Evolutionary conservation across 169 alveolate genomes (phyloP), one percentile per base, ranked within the genome.

Genomic region (Amoebophrya sp.): DNA sequence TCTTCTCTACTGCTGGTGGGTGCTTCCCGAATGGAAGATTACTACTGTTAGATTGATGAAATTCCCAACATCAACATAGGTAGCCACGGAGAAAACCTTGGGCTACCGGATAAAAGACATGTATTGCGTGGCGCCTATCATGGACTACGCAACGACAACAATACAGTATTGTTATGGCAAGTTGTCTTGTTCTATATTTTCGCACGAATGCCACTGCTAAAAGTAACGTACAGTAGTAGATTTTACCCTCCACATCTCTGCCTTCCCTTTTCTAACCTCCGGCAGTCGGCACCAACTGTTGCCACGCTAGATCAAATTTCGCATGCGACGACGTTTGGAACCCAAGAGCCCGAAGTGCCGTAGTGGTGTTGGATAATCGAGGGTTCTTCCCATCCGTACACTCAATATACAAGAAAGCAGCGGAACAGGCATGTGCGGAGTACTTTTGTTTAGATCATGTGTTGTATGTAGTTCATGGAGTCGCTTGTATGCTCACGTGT

Each of bases 91-190:
- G 36, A 1, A 18, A 6, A 65, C 83, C 38, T 36, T 65, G 18
- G 83, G 83, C 2, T 65, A 65, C 83, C 83, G 83, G 39, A 36
- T 36, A 6, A 65, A 65, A 36, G 83, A 65, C 83, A 18, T 65
- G 83, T 65, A 65, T 26, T 65, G 83, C 83, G 83, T 65, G 83
- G 83, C 83, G 83, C 83, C 83, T 6, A 65, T 65, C 12, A 65
- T 65, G 83, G 83, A 65, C 26, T 65, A 65, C 83, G 83, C 83
- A 6, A 65, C n/a, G n/a, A n/a, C n/a, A n/a, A n/a, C n/a, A n/a
- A n/a, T n/a, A n/a, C n/a, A n/a, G n/a, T n/a, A n/a, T n/a, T n/a
- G n/a, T n/a, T n/a, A n/a, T n/a, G n/a, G n/a, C n/a, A n/a, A n/a
- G n/a, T n/a, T n/a, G n/a, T n/a, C n/a, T n/a, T n/a, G n/a, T n/a